Percentiles rank a stretch among this genome's conserved stretches.
These are phyloP conservation scores for Pseudozyma sp. DNA, from an alignment of 1,284 basidiomycete genomes.

Conservation along the genomic window DNA sequence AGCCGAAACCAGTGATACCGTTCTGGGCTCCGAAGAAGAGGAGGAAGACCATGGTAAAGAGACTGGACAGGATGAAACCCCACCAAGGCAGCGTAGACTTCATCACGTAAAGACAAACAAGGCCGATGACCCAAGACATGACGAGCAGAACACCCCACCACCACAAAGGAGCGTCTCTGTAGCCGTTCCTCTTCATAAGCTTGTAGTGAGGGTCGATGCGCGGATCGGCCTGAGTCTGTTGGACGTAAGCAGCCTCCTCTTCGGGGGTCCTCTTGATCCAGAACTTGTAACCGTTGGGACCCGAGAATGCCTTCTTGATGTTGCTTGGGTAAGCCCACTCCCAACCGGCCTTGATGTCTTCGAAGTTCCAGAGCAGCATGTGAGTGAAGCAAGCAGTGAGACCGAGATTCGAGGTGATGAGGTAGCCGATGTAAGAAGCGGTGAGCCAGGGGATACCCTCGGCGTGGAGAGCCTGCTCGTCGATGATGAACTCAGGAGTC, in stretches of 20 bases:
- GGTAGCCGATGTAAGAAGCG: conserved; percentile 30
- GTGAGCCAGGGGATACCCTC: conserved; percentile 36
- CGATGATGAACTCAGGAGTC: conserved; percentile 33
- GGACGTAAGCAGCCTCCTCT: conserved; percentile 24
- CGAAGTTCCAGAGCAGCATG: conserved; percentile 44
- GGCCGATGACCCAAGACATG: conserved; percentile 25
- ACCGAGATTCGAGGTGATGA: conserved; percentile 36
- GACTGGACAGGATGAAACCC: conserved; percentile 25
- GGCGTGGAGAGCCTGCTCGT: conserved; percentile 20
- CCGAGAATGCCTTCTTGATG: conserved; percentile 16
- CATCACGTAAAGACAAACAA: conserved; percentile 29
- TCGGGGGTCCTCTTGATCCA: conserved; percentile 20
- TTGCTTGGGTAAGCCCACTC: conserved; percentile 27
- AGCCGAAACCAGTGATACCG: conserved; percentile 36
- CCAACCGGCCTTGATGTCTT: conserved; percentile 39
- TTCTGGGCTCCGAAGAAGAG: conserved; percentile 32
- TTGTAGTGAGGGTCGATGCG: conserved; percentile 33
- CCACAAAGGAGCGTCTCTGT: conserved; percentile 33
- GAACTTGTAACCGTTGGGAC: conserved; percentile 34
- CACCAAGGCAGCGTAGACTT: conserved; percentile 41
- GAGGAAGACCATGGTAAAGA: conserved; percentile 33
- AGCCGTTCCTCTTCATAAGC: conserved; percentile 36
- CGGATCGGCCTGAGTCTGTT: conserved; percentile 15
- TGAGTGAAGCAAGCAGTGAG: conserved; percentile 41
- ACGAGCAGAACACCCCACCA: conserved; percentile 30